Conservation (phyloP, 441 rosid genomes). For the Brassica balearica region DNA sequence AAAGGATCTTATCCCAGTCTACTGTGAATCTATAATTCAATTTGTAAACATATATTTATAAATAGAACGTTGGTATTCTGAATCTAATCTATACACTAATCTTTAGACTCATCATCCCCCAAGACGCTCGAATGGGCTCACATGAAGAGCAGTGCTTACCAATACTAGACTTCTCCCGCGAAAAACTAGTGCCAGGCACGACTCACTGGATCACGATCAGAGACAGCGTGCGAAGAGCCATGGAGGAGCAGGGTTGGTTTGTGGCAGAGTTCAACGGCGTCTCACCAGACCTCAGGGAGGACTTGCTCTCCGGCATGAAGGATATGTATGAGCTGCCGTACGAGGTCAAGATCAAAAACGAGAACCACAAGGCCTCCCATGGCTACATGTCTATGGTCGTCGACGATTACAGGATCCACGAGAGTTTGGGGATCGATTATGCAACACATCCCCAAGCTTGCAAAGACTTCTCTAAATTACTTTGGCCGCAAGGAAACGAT, state of each 20-base stretch:
- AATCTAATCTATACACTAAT: not conserved
- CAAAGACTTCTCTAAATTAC: conserved; percentile 48
- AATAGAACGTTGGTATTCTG: not conserved
- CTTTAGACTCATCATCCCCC: not conserved
- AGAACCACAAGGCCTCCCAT: conserved; percentile 52
- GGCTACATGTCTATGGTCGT: conserved; percentile 53
- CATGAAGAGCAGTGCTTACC: conserved; percentile 40
- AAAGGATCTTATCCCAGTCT: not conserved
- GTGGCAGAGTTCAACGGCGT: conserved; percentile 48
- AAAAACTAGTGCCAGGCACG: conserved; percentile 48
- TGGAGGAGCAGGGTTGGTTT: conserved; percentile 62
- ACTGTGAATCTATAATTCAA: not conserved
- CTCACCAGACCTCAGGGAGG: conserved; percentile 42
- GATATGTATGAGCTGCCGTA: conserved; percentile 52
- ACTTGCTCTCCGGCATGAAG: conserved; percentile 39
- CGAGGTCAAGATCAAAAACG: conserved; percentile 48
- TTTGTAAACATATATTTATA: not conserved
- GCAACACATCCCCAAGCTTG: conserved; percentile 41
- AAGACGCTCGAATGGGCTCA: conserved; percentile 41
- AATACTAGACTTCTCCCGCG: conserved; percentile 45
- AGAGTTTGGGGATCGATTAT: conserved; percentile 53
- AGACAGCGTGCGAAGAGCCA: conserved; percentile 45
- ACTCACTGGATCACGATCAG: conserved; percentile 46
- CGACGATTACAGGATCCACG: conserved; percentile 48
- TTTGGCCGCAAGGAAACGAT: conserved; percentile 59